These are phyloP conservation scores for Aspergillus alliaceus DNA, from an alignment of 2,329 filamentous ascomycete species.

Conservation along the genomic window DNA sequence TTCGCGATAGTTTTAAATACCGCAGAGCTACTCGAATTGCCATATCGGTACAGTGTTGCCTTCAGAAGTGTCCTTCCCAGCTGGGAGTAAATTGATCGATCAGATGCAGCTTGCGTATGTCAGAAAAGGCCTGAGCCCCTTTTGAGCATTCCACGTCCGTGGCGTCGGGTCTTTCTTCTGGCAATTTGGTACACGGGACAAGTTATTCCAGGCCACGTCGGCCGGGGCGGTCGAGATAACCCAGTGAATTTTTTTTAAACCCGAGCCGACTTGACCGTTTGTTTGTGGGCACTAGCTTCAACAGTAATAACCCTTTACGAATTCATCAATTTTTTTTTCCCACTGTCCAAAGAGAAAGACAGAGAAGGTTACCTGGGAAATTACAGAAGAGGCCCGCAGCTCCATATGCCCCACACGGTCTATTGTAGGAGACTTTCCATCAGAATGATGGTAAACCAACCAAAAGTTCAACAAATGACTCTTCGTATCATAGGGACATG, in stretches of 20 bases:
- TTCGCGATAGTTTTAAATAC: not conserved
- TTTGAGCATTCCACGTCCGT: not conserved
- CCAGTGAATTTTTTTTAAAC: not conserved
- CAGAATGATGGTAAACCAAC: not conserved
- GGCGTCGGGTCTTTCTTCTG: not conserved
- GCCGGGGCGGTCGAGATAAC: not conserved
- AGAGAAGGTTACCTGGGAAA: not conserved
- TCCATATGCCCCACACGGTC: not conserved
- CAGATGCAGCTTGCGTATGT: not conserved
- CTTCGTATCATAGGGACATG: not conserved
- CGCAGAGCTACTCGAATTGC: not conserved
- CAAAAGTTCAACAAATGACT: not conserved
- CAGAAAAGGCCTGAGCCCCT: not conserved
- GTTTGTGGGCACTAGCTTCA: too few relatives aligned
- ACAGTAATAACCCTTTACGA: not conserved
- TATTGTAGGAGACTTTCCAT: slow-evolving; percentile 1
- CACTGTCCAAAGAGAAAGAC: not conserved
- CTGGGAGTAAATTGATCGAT: not conserved
- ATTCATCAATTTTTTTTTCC: too few relatives aligned
- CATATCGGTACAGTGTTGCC: not conserved
- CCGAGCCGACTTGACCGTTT: not conserved
- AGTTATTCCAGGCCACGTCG: not conserved
- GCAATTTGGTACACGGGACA: not conserved
- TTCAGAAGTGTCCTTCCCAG: not conserved
- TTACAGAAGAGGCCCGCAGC: not conserved